A percentile compares a stretch with the other conserved stretches of the same genome.
phyloP scores from a whole-genome alignment of 768 basidiomycete genomes.

The Podaxis sp. region DNA sequence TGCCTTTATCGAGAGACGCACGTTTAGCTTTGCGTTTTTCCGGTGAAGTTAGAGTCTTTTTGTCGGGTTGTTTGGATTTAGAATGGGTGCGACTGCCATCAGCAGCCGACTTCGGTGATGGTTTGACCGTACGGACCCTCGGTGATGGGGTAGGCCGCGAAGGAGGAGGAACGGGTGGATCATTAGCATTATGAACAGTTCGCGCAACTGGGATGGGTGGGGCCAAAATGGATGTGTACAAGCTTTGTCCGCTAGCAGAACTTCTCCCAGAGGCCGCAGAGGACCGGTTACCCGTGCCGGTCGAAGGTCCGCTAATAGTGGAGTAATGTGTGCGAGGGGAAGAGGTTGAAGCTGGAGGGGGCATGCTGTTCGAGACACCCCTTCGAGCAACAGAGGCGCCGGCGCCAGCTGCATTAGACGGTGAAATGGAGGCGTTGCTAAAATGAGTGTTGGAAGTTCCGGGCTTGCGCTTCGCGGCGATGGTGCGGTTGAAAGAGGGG shows the following conservation, averaged over 20 bases:
- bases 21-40: conserved; percentile 43
- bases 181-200: conserved; percentile 73
- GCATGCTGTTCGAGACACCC: conserved; percentile 44
- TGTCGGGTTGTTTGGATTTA: conserved; percentile 35
- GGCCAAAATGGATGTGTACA: conserved; percentile 74
- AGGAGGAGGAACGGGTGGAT: conserved; percentile 63
- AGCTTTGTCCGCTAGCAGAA: conserved; percentile 47
- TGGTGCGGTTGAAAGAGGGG: conserved; percentile 45
- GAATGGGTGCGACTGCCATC: conserved; percentile 48
- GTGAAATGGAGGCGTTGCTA: conserved; percentile 50
- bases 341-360: conserved; percentile 39
- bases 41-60: conserved; percentile 32
- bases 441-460: conserved; percentile 47
- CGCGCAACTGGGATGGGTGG: conserved; percentile 72
- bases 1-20: conserved; percentile 44
- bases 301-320: conserved; percentile 29
- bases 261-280: conserved; percentile 31
- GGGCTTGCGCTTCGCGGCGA: conserved; percentile 58
- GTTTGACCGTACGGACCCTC: conserved; percentile 36
- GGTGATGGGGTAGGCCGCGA: conserved; percentile 44
- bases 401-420: conserved; percentile 24
- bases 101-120: conserved; percentile 34
- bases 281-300: conserved; percentile 31
- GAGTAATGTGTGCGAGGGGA: conserved; percentile 45
- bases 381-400: conserved; percentile 29